phyloP scores from a whole-genome alignment of 2,329 filamentous ascomycete species.

The Fusarium transvaalense region DNA sequence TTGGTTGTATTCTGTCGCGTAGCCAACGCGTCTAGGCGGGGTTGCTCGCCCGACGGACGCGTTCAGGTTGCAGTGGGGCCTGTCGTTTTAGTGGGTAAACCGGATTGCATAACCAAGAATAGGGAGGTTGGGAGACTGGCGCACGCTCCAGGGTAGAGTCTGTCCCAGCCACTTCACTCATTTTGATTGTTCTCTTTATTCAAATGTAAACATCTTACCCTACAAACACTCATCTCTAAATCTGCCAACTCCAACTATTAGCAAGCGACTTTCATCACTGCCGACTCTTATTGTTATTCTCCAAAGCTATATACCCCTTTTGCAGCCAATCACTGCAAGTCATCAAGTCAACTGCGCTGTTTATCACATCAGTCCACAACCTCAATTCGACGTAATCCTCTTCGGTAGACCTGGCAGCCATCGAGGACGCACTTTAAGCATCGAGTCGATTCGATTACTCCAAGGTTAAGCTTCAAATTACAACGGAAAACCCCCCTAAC shows the following conservation, averaged over 20 bases:
- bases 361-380: conserved; percentile 34
- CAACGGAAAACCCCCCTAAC: conserved; percentile 6
- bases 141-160: conserved; percentile 46
- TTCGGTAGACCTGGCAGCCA: conserved; percentile 39
- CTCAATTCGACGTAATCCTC: conserved; percentile 30
- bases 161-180: conserved; percentile 48
- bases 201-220: conserved; percentile 44
- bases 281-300: conserved; percentile 27
- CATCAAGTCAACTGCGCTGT: conserved; percentile 24
- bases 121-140: conserved; percentile 45
- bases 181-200: conserved; percentile 39
- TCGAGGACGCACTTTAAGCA: conserved; percentile 37
- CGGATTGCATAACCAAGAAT: conserved; percentile 34
- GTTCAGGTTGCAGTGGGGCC: conserved; percentile 24
- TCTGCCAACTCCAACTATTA: conserved; percentile 45
- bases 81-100: conserved; percentile 38
- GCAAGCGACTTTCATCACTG: conserved; percentile 42
- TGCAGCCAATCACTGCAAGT: conserved; percentile 19
- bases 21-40: conserved; percentile 47
- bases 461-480: conserved; percentile 14
- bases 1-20: conserved; percentile 48
- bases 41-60: conserved; percentile 41
- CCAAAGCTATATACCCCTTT: conserved; percentile 5
- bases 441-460: conserved; percentile 20
- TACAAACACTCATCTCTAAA: conserved; percentile 44